Evolutionary conservation across 345 rosid species (phyloP), one percentile per base, ranked within the genome.

Genomic region (Geranium brycei): DNA sequence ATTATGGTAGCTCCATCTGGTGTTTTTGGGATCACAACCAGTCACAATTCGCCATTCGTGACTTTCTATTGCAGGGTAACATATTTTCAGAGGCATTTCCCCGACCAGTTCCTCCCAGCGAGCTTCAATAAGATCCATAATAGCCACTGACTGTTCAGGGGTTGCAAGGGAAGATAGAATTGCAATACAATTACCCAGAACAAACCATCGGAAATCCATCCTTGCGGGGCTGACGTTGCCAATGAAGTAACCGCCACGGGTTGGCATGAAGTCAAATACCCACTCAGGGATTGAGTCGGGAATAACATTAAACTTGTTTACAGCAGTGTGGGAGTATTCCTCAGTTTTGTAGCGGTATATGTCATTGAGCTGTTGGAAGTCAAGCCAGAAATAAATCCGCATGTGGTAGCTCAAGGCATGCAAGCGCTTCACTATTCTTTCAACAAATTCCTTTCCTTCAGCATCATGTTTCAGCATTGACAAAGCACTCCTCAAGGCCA

Each of bases 81-180:
- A 64, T 67, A 85, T 79, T 68, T 82, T 85, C 38, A 85, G 30
- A 58, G 87, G 87, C 87, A 85, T 85, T 72, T 85, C 90, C 31
- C 90, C 90, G 4, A 85, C 84, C 31, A 85, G 74, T 53, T 85
- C 90, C 64, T 85, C 90, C 90, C 90, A 85, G 58, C 87, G 78
- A 10, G 83, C 73, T 79, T 82, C 90, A 16, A 85, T 79, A 64
- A 85, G 78, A 65, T 85, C 90, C 90, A 85, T 85, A 28, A 85
- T 82, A 12, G 90, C 87, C 82, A 73, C 71, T 8, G 87, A 79
- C 67, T 85, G 90, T 63, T 82, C 90, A 0, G 78, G 82, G 3
- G 90, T 85, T 15, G 85, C 85, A 63, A 85, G 81, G 5, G 84
- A 80, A 11, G 84, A 35, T 40, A 85, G 72, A 16, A 80, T 70